Conservation (phyloP, 2,329 filamentous ascomycete species). For the Metarhizium humberi region DNA sequence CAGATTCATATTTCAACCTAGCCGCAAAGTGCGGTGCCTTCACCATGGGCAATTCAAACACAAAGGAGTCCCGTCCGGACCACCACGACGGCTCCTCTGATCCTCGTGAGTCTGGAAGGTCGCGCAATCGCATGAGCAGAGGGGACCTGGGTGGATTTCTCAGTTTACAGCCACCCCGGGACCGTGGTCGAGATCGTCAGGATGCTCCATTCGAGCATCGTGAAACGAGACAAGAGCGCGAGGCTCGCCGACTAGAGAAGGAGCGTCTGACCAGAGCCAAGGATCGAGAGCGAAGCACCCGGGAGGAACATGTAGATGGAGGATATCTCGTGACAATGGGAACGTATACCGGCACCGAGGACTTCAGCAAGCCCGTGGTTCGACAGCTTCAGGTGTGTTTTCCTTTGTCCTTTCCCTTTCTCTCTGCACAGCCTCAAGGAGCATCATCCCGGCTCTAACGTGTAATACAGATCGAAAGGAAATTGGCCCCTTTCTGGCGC, state of each 20-base stretch:
- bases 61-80: slow-evolving; percentile 28
- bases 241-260: slow-evolving; percentile 75
- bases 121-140: slow-evolving; percentile 25
- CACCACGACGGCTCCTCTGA: slow-evolving; percentile 10
- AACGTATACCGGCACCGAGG: slow-evolving; percentile 84
- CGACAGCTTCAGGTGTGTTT: slow-evolving; percentile 74
- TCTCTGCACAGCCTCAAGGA: neutral
- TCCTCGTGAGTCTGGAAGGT: slow-evolving; percentile 11
- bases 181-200: slow-evolving; percentile 22
- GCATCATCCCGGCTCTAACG: neutral
- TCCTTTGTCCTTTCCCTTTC: too few relatives aligned
- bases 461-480: slow-evolving; percentile 68
- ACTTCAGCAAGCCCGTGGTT: slow-evolving; percentile 83
- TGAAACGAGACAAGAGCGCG: slow-evolving; percentile 85
- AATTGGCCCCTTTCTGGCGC: slow-evolving; percentile 90
- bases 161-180: slow-evolving; percentile 29
- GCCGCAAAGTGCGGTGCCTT: neutral
- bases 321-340: slow-evolving; percentile 91
- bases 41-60: slow-evolving; percentile 30
- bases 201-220: slow-evolving; percentile 52
- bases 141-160: slow-evolving; percentile 37
- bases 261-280: slow-evolving; percentile 67
- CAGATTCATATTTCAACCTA: neutral
- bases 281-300: slow-evolving; percentile 84
- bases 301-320: slow-evolving; percentile 87